phyloP scores from a whole-genome alignment of 2,329 filamentous ascomycete genomes.

The Sporothrix brunneoviolacea region DNA sequence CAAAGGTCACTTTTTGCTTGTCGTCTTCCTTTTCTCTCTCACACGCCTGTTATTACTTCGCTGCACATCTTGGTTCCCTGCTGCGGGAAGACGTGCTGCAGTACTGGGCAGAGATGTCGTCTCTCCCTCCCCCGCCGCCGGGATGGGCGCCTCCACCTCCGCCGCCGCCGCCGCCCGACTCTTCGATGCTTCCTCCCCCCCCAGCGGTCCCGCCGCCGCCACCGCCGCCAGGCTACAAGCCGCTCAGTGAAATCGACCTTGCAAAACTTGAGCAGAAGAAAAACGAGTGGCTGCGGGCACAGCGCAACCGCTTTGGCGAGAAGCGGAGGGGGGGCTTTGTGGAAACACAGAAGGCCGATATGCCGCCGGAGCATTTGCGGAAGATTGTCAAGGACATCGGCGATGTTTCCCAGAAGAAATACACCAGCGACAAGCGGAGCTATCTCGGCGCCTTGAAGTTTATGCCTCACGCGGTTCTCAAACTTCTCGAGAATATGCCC shows the following conservation, averaged over 20 bases:
- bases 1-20: not conserved
- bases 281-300: constrained; percentile 91
- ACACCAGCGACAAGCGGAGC: constrained; percentile 95
- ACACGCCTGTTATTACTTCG: not conserved
- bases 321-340: constrained; percentile 95
- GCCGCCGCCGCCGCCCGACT: constrained; percentile 39
- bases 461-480: constrained; percentile 97
- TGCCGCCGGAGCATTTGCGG: constrained; percentile 95
- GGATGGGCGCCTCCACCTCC: constrained; percentile 47
- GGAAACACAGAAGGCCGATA: constrained; percentile 96
- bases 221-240: constrained; percentile 79
- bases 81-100: no score
- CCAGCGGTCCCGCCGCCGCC: constrained; percentile 55
- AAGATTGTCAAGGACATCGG: constrained; percentile 99
- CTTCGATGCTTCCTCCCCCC: constrained; percentile 47
- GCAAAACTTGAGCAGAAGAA: constrained; percentile 98
- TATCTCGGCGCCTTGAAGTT: constrained; percentile 97
- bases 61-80: no score
- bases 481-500: constrained; percentile 97
- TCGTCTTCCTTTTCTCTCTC: not conserved
- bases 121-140: constrained; percentile 43
- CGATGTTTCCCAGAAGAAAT: constrained; percentile 98
- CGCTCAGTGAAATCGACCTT: constrained; percentile 71
- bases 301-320: constrained; percentile 90
- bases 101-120: constrained; percentile 15